Conservation (phyloP, 768 basidiomycete genomes). For the Myochromella boudieri region DNA sequence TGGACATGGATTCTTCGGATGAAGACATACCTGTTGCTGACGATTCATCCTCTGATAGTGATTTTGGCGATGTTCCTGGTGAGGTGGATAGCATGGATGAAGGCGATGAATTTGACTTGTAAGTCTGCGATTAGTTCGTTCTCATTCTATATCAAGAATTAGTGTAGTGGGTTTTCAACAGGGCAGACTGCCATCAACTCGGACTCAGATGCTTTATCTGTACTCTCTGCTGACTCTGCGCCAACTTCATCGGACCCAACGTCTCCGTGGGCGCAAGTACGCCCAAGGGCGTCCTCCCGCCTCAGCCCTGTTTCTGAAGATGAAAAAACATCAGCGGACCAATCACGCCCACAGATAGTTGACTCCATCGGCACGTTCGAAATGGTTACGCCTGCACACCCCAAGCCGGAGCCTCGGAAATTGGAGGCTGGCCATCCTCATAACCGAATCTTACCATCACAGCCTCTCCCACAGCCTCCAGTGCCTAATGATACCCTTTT, state of each 20-base stretch:
- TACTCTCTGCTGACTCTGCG: conserved; percentile 56
- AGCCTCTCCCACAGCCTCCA: conserved; percentile 18
- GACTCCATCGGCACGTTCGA: conserved; percentile 50
- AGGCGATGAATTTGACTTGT: conserved; percentile 82
- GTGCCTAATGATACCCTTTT: conserved; percentile 49
- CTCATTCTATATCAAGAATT: not conserved
- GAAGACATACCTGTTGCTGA: conserved; percentile 47
- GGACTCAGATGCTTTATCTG: conserved; percentile 63
- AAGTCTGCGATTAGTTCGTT: conserved; percentile 24
- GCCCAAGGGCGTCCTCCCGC: conserved; percentile 37
- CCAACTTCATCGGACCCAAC: conserved; percentile 54
- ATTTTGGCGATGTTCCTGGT: conserved; percentile 44
- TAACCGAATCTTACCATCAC: conserved; percentile 16
- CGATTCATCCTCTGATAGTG: conserved; percentile 48
- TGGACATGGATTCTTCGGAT: conserved; percentile 57
- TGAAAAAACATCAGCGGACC: conserved; percentile 24
- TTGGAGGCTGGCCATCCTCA: conserved; percentile 14
- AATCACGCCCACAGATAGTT: conserved; percentile 12
- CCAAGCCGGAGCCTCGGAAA: conserved; percentile 20
- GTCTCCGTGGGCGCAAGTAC: conserved; percentile 45
- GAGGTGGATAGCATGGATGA: conserved; percentile 57
- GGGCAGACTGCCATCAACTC: conserved; percentile 52
- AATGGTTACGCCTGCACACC: conserved; percentile 45
- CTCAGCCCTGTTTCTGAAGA: conserved; percentile 68
- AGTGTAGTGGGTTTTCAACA: conserved; percentile 64